phyloP scores from a whole-genome alignment of 192 early-diverging fungal genomes.

The Funneliformis geosporum region DNA sequence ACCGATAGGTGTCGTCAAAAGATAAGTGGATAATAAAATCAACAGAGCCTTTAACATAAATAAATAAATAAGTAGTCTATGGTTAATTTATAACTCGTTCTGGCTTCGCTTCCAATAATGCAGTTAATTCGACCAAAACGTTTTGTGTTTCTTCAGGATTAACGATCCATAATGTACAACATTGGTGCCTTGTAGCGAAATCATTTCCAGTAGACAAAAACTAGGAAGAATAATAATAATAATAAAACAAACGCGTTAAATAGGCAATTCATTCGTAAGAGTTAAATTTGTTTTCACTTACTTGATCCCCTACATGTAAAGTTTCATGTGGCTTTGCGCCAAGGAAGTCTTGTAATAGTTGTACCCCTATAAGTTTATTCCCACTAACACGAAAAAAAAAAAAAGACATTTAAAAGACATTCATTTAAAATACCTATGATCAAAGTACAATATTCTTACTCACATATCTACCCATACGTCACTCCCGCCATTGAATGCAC shows the following conservation, averaged over 20 bases:
- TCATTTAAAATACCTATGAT: not conserved
- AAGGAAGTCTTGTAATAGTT: conserved; percentile 71
- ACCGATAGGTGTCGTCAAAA: no score
- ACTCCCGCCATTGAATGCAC: conserved; percentile 89
- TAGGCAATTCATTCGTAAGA: not conserved
- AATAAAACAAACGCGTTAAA: not conserved
- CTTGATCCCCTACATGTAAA: conserved; percentile 88
- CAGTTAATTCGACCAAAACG: conserved; percentile 66
- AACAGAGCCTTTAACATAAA: no score
- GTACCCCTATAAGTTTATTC: conserved; percentile 91
- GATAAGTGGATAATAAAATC: no score
- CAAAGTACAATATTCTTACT: not conserved
- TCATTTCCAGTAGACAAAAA: conserved; percentile 93
- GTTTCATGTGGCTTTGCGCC: conserved; percentile 60
- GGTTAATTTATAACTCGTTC: not conserved
- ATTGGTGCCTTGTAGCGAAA: conserved; percentile 77
- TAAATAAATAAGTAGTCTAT: no score
- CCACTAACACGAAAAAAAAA: conserved; percentile 49
- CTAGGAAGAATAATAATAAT: conserved; percentile 45
- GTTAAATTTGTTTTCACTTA: conserved; percentile 5
- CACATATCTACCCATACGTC: conserved; percentile 92
- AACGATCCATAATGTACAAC: conserved; percentile 90
- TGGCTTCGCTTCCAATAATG: conserved; percentile 36
- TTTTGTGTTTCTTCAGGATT: conserved; percentile 81
- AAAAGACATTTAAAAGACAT: not conserved